These are phyloP conservation scores for Conoideocrella luteorostrata DNA, from an alignment of 2,329 filamentous ascomycete species.

Conservation along the genomic window DNA sequence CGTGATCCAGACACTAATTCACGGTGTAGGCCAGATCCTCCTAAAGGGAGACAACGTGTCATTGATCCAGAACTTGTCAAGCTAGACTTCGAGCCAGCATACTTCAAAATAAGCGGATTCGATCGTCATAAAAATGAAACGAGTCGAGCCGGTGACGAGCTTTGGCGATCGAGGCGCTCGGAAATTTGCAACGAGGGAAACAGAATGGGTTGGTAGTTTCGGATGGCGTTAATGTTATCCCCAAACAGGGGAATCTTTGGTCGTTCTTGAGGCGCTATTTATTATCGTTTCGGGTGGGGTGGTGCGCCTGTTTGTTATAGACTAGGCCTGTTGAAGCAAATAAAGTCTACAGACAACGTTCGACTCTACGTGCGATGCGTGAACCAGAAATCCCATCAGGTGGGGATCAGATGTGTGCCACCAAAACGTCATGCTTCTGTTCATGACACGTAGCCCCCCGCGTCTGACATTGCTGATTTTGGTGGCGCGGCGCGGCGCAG, in stretches of 20 bases:
- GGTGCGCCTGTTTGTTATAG: background rate
- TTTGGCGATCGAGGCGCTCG: no score
- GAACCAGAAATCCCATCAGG: no score
- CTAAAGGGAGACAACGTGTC: conserved; percentile 87
- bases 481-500: no score
- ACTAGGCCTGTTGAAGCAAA: background rate
- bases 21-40: conserved; percentile 67
- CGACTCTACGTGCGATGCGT: no score
- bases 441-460: no score
- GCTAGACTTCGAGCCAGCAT: background rate
- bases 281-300: background rate
- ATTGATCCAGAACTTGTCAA: conserved; percentile 55
- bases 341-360: background rate
- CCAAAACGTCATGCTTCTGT: no score
- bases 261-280: conserved; percentile 1
- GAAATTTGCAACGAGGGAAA: no score
- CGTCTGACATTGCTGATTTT: no score
- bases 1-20: conserved; percentile 17
- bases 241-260: background rate
- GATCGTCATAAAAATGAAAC: no score
- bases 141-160: background rate
- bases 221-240: conserved; percentile 7
- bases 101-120: no score
- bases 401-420: no score
- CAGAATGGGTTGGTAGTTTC: background rate